Evolutionary conservation across 768 basidiomycete species (phyloP), one percentile per base, ranked within the genome.

Genomic region (Suillus alpinus): DNA sequence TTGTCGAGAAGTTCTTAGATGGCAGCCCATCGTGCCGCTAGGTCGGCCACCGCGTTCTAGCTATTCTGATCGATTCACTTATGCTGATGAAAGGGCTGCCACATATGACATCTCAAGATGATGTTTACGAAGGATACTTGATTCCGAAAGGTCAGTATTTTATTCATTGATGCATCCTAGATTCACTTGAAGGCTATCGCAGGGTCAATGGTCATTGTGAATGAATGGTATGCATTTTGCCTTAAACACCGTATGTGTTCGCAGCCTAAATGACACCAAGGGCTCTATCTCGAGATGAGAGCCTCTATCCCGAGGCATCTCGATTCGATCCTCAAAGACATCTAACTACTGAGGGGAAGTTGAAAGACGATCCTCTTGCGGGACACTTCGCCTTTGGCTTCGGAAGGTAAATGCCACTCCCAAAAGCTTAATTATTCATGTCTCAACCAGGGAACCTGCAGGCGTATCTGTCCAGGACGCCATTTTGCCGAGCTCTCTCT

Each of bases 1-100:
- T 18, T 56, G 68, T 26, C 68, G 65, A 36, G 73, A 73, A 51
- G 16, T 68, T 6, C 20, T 67, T 44, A 63, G 72, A 57, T 73
- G 67, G 72, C 61, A 52, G 14, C 61, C 64, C 0, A 29, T 59
- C 29, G 55, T n/a, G 41, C 66, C 62, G 13, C 46, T 66, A 44
- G 59, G 65, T 63, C 29, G 6, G 56, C 61, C 12, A 26, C 32
- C 8, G n/a, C 12, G 18, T 57, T 14, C 46, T 57, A 44, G n/a
- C 16, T 14, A 26, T 29, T 18, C n/a, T 6, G 14, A 47, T 50
- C 18, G n/a, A 32, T 46, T 20, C 44, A 6, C 52, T 53, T 10
- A 50, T 36, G 6, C 9, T 26, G 56, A 59, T 20, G 13, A 9
- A 47, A 47, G 46, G 46, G 13, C 7, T 62, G 2, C 68, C 66